These are phyloP conservation scores for Pochonia chlamydosporia DNA, from an alignment of 2,329 filamentous ascomycete genomes.

Conservation along the genomic window DNA sequence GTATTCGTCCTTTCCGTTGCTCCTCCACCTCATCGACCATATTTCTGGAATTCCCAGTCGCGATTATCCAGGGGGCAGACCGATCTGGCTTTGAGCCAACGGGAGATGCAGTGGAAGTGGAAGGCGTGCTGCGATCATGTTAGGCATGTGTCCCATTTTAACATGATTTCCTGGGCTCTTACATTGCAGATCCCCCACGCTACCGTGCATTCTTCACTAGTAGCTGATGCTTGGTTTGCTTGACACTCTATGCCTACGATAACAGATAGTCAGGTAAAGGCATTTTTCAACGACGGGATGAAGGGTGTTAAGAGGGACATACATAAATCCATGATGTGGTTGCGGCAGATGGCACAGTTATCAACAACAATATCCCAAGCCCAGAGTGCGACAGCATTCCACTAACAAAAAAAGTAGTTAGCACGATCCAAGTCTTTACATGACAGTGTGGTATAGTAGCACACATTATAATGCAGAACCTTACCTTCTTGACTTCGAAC, in stretches of 20 bases:
- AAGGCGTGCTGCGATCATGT: constrained; percentile 74
- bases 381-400: constrained; percentile 98
- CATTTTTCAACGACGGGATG: not conserved
- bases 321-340: constrained; percentile 99
- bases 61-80: constrained; percentile 96
- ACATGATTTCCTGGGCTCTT: constrained; percentile 28
- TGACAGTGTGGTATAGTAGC: not conserved
- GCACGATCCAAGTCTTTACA: too few relatives aligned
- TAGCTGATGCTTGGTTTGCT: constrained; percentile 95
- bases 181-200: constrained; percentile 99
- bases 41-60: constrained; percentile 99
- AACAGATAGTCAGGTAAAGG: constrained; percentile 10
- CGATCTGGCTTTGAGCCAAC: constrained; percentile 98
- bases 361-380: constrained; percentile 99
- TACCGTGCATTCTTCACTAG: constrained; percentile 96
- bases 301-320: constrained; percentile 25
- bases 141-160: constrained; percentile 22
- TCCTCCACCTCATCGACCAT: constrained; percentile 56
- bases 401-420: constrained; percentile 60
- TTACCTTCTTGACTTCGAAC: constrained; percentile 98
- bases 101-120: constrained; percentile 98
- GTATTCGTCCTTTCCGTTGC: not conserved
- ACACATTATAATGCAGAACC: constrained; percentile 7
- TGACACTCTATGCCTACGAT: constrained; percentile 89
- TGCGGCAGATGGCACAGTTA: constrained; percentile 98